Evolutionary conservation across 2,329 filamentous ascomycete species (phyloP), one percentile per base, ranked within the genome.

Genomic region (Colletotrichum sp.): DNA sequence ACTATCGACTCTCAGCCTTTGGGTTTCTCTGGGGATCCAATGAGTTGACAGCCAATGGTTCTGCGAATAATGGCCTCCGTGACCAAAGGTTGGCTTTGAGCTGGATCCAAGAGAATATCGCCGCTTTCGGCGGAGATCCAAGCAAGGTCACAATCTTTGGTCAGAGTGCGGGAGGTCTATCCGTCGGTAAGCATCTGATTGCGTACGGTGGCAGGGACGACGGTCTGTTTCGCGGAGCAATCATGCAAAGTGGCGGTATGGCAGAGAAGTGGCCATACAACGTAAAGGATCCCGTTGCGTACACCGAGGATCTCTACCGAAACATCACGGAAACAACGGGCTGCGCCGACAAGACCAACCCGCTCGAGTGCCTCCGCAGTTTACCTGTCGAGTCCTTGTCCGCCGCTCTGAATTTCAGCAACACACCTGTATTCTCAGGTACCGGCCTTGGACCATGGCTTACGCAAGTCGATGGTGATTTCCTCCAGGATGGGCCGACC

Each of bases 141-240:
- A 70, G 79, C 6, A 85, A 87, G 72, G 87, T 90, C 16, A 89
- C 87, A 4, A 82, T 91, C 66, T 90, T 86, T 84, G 90, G 89
- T 55, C 88, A 91, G 81, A 89, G 86, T 6, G 88, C 89, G 0
- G 89, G 89, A 16, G 89, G 83, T 48, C 85, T 85, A 66, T 87
- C 85, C 4, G 85, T 91, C 5, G 87, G 87, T 6, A 83, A 83
- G 61, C 89, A 91, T 66, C 83, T 89, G 3, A 81, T 88, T 12
- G 88, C 88, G 3, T 90, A 90, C 76, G 86, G 86, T 10, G 89
- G 89, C 2, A 80, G 87, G 48, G 84, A 91, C 76, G 88, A 91
- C 66, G 82, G 83, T 4, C 83, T 92, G 0, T 92, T 92, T 80
- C 84, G 88, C 7, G 86, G 81, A 15, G 89, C 84, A 4, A 89